Percentiles rank a stretch among this genome's conserved stretches.
phyloP scores from a whole-genome alignment of 495 filamentous ascomycete genomes.

The Hypoxylon perforatum region DNA sequence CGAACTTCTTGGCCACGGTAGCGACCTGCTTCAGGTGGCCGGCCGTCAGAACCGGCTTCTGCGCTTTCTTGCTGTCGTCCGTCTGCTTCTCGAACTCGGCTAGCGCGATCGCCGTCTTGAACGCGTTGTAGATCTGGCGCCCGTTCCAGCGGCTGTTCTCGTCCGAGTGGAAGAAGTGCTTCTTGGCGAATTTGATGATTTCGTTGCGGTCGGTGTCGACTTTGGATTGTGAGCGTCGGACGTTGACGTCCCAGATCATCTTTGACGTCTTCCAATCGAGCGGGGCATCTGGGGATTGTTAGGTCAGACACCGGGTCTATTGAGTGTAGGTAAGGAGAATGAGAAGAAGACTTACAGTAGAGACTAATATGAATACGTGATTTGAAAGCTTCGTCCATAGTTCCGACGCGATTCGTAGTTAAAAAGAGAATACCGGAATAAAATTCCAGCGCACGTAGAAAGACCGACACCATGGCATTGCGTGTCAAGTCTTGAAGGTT shows the following conservation, averaged over 20 bases:
- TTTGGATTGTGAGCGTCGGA: constrained; percentile 67
- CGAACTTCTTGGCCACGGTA: constrained; percentile 31
- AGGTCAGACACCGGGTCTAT: constrained; percentile 1
- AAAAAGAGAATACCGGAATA: constrained; percentile 63
- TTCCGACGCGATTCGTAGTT: constrained; percentile 59
- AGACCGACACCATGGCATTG: constrained; percentile 80
- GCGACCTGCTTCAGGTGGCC: constrained; percentile 31
- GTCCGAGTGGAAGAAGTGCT: constrained; percentile 14
- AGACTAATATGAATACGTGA: constrained; percentile 49
- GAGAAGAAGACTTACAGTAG: constrained; percentile 81
- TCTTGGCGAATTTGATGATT: constrained; percentile 34
- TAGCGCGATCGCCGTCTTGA: constrained; percentile 53
- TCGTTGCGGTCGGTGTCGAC: constrained; percentile 46
- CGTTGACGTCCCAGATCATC: constrained; percentile 81
- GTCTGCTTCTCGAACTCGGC: constrained; percentile 35
- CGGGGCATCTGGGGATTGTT: constrained; percentile 66
- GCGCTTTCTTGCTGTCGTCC: constrained; percentile 3
- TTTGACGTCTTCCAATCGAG: constrained; percentile 74
- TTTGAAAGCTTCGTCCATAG: constrained; percentile 55
- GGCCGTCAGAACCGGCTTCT: constrained; percentile 4
- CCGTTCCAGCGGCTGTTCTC: constrained; percentile 52
- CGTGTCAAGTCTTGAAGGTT: constrained; percentile 54
- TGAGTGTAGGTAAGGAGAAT: no score
- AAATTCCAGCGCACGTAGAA: constrained; percentile 72
- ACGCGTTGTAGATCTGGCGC: constrained; percentile 57